These are phyloP conservation scores for Gloeostereum incarnatum DNA, from an alignment of 768 basidiomycete species.

Conservation along the genomic window DNA sequence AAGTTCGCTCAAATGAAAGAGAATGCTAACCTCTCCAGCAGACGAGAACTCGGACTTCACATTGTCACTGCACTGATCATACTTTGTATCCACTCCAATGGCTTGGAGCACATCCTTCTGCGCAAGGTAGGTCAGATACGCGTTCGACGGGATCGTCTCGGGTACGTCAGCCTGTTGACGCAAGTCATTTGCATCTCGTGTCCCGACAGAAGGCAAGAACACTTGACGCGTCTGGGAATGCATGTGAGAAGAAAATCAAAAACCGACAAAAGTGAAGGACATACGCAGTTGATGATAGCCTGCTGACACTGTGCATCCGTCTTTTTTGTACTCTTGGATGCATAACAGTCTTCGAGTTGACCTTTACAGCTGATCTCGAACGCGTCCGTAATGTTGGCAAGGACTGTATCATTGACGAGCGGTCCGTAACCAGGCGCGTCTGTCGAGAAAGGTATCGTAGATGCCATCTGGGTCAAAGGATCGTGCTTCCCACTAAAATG, in stretches of 20 bases:
- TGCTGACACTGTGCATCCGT: neutral
- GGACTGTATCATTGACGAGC: slow-evolving; percentile 21
- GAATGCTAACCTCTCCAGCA: neutral
- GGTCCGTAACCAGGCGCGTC: slow-evolving; percentile 36
- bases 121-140: neutral
- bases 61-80: slow-evolving; percentile 2
- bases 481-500: slow-evolving; percentile 33
- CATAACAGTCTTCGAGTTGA: neutral
- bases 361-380: slow-evolving; percentile 10
- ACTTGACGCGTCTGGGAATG: neutral
- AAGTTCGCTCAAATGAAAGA: neutral
- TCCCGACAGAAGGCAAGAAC: neutral
- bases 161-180: neutral
- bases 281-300: slow-evolving; percentile 1
- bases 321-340: no score
- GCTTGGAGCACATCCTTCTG: neutral
- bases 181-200: slow-evolving; percentile 1
- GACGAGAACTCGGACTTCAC: slow-evolving; percentile 1
- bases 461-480: slow-evolving; percentile 28
- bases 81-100: neutral
- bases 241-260: neutral
- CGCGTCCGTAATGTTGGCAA: slow-evolving; percentile 20
- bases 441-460: slow-evolving; percentile 27
- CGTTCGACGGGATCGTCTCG: neutral
- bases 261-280: no score